Base-by-base conservation (phyloP, 179 eudicot species). In the Beta lomatogona region DNA sequence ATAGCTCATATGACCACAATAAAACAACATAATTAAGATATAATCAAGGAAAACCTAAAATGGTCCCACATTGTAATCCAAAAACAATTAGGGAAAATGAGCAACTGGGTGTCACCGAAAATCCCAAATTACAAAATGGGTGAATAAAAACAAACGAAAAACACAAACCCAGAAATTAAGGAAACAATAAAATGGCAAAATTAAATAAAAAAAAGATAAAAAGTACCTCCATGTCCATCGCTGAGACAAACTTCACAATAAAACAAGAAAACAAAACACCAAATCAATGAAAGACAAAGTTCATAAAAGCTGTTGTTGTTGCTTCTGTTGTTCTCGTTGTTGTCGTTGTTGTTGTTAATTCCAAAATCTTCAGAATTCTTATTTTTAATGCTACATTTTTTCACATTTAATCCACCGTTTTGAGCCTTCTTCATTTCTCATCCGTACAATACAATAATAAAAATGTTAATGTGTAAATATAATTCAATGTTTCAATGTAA, bases 191-290 rank as follows among this genome's bases (percentile, higher is more conserved):
- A 36, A 36, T 36, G 41, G 41, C 22, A 63, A 28, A 60, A 52
- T 45, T 0, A 9, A 65, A 70, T 44, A 57, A 63, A 4, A 25
- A 25, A 64, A 52, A 64, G 14, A 7, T 54, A 81, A 8, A 57
- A 36, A 9, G 31, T 83, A 95, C 98, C 98, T 91, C 87, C 94
- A 85, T 88, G 79, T 71, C 88, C 97, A 76, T 88, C 89, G 78
- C 89, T 88, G 72, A 92, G 89, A 84, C 90, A 91, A 86, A 92
- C 88, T 82, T 83, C 84, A 46, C 89, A 88, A 77, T 87, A 89
- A 80, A 95, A 90, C 80, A 93, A 86, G 83, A 90, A 80, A 67
- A 89, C 81, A 50, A 86, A 88, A 76, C 90, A 89, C 96, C 97
- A 93, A 80, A 92, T 82, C 64, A 90, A 77, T 69, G 91, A 90